phyloP scores from a whole-genome alignment of 2,329 filamentous ascomycete genomes.

The Colletotrichum tofieldiae region DNA sequence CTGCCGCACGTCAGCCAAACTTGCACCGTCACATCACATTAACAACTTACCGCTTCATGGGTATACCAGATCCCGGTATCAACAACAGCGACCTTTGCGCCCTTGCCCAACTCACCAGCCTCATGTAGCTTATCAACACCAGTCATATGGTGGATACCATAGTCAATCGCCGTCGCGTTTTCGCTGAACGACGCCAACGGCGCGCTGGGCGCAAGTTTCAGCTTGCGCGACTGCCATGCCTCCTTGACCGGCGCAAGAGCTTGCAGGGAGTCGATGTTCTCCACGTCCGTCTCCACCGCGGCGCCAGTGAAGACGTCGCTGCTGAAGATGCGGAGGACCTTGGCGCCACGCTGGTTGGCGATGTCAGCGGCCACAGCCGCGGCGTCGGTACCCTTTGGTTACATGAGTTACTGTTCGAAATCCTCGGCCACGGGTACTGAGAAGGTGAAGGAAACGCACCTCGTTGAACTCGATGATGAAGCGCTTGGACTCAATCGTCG shows the following conservation, averaged over 20 bases:
- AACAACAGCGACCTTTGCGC: constrained; percentile 33
- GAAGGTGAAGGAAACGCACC: background rate
- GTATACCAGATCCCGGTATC: constrained; percentile 37
- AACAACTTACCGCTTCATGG: constrained; percentile 30
- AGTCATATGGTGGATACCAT: constrained; percentile 56
- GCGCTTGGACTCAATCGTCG: constrained; percentile 31
- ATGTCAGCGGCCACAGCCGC: constrained; percentile 15
- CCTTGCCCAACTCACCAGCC: constrained; percentile 48
- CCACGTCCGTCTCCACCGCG: constrained; percentile 37
- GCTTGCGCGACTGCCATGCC: constrained; percentile 38
- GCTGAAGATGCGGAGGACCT: constrained; percentile 42
- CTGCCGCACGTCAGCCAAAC: background rate
- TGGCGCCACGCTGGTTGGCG: constrained; percentile 26
- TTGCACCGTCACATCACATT: background rate
- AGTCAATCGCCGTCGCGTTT: constrained; percentile 47
- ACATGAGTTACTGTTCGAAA: constrained; percentile 6
- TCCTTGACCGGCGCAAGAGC: constrained; percentile 27
- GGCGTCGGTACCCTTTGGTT: constrained; percentile 25
- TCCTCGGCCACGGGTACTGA: too few species aligned
- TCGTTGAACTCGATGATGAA: constrained; percentile 40
- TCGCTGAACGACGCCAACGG: constrained; percentile 18
- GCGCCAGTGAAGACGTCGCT: constrained; percentile 51
- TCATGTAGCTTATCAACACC: constrained; percentile 57
- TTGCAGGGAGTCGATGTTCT: constrained; percentile 43
- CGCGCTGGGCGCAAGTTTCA: constrained; percentile 23